These are phyloP conservation scores for Shiraia sp. DNA, from an alignment of 2,329 filamentous ascomycete genomes.

Conservation along the genomic window DNA sequence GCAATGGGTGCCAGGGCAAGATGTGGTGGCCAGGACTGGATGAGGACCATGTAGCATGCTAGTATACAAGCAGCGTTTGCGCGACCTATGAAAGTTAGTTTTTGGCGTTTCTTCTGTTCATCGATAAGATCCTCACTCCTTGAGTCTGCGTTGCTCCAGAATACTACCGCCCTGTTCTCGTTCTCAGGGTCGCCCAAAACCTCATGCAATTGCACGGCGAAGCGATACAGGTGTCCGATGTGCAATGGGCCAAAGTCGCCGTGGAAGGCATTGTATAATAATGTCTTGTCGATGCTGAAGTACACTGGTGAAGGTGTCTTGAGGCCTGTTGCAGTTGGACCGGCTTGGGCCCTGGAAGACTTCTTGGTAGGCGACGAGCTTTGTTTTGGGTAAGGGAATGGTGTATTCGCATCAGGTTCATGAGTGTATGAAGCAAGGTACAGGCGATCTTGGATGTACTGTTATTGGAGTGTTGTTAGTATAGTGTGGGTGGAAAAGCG, in stretches of 20 bases:
- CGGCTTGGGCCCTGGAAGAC: constrained; percentile 67
- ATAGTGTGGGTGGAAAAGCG: constrained; percentile 8
- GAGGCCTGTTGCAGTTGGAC: constrained; percentile 57
- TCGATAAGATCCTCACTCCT: constrained; percentile 66
- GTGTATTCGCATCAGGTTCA: constrained; percentile 76
- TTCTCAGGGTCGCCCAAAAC: constrained; percentile 90
- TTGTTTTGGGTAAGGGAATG: constrained; percentile 79
- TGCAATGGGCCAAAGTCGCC: constrained; percentile 97
- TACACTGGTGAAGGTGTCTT: constrained; percentile 75
- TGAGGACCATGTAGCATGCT: constrained; percentile 97
- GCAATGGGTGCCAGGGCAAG: constrained; percentile 92
- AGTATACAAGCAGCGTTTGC: constrained; percentile 93
- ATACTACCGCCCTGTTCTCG: constrained; percentile 86
- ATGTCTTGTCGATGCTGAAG: constrained; percentile 89
- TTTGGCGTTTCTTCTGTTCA: not conserved
- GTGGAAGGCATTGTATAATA: constrained; percentile 98
- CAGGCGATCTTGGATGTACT: constrained; percentile 71
- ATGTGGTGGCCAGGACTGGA: constrained; percentile 97
- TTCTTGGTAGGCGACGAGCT: constrained; percentile 74
- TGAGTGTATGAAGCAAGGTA: constrained; percentile 92
- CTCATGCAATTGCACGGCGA: constrained; percentile 94
- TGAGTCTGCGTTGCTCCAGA: constrained; percentile 92
- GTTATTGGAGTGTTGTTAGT: constrained; percentile 12
- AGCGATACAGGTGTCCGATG: constrained; percentile 95
- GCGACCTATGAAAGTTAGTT: constrained; percentile 61